Evolutionary conservation across 129 eudicot species (phyloP).

Genomic region (Tagetes erecta): DNA sequence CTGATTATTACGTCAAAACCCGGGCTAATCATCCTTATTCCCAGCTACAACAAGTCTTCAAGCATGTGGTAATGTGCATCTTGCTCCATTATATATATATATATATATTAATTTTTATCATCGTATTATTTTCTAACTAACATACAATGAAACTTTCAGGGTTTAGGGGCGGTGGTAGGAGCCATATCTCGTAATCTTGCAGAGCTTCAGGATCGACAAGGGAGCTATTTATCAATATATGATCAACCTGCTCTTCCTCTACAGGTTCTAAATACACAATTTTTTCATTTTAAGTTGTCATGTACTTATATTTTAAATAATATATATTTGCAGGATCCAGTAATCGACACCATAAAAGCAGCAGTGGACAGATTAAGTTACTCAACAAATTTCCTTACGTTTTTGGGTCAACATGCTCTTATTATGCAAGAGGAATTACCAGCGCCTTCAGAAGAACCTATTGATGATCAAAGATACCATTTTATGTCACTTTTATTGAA

Average conservation of each 20-base stretch:
- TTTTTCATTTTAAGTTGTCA: neutral
- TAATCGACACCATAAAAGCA: constrained; percentile 67
- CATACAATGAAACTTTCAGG: constrained; percentile 46
- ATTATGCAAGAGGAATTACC: constrained; percentile 88
- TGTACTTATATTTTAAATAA: constrained; percentile 15
- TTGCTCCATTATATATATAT: neutral
- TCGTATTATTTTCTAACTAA: constrained; percentile 6
- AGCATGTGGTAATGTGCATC: constrained; percentile 78
- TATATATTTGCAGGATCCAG: constrained; percentile 69
- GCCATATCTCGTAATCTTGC: constrained; percentile 90
- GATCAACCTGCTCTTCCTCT: constrained; percentile 89
- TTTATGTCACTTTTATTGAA: constrained; percentile 88
- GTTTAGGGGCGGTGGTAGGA: constrained; percentile 95
- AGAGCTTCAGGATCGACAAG: constrained; percentile 90
- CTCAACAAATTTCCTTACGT: constrained; percentile 75
- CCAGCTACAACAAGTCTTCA: constrained; percentile 92
- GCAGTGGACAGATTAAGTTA: constrained; percentile 71
- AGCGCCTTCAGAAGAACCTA: constrained; percentile 50
- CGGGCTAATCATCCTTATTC: constrained; percentile 99
- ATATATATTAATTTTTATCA: neutral
- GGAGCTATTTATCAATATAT: constrained; percentile 93
- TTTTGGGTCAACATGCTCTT: constrained; percentile 89
- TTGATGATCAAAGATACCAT: constrained; percentile 70
- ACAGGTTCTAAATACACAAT: constrained; percentile 48
- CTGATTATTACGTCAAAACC: constrained; percentile 89